Evolutionary conservation across 345 rosid genomes (phyloP).

Genomic region (Excoecaria cochinchinensis): DNA sequence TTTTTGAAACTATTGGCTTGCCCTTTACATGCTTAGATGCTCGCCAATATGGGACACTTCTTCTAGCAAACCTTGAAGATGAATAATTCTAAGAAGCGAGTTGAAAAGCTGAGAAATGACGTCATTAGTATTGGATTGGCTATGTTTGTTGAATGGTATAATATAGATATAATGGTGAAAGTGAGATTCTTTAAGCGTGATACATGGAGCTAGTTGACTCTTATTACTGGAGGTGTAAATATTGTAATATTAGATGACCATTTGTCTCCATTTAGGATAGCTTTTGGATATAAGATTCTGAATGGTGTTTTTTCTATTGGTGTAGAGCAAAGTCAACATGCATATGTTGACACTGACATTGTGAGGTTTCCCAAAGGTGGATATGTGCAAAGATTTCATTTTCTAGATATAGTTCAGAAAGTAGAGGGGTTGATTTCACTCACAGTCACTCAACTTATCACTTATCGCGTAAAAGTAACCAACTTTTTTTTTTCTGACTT

Average conservation of each 20-base stretch:
- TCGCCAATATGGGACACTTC: conserved; percentile 83
- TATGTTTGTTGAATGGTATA: conserved; percentile 97
- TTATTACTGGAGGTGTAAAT: conserved; percentile 96
- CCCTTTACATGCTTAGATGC: conserved; percentile 97
- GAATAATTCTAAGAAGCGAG: conserved; percentile 90
- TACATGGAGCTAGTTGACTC: conserved; percentile 99
- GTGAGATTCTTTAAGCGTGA: conserved; percentile 98
- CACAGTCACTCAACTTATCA: no score
- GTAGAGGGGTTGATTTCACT: no score
- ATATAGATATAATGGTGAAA: conserved; percentile 92
- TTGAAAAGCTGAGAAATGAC: conserved; percentile 79
- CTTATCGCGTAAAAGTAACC: no score
- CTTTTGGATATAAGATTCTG: conserved; percentile 92
- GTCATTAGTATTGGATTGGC: conserved; percentile 71
- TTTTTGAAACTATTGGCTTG: conserved; percentile 91
- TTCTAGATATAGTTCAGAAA: conserved; percentile 92
- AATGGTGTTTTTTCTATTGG: conserved; percentile 88
- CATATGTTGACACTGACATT: conserved; percentile 93
- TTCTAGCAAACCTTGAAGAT: conserved; percentile 95
- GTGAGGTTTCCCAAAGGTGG: conserved; percentile 92
- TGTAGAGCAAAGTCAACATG: conserved; percentile 96
- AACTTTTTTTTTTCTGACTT: no score
- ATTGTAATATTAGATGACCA: conserved; percentile 88
- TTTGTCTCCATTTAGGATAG: conserved; percentile 89
- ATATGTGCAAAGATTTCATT: conserved; percentile 76